Evolutionary conservation across 352 stramenopile species (phyloP), one percentile per base, ranked within the genome.

Genomic region (Bremia lactucae): DNA sequence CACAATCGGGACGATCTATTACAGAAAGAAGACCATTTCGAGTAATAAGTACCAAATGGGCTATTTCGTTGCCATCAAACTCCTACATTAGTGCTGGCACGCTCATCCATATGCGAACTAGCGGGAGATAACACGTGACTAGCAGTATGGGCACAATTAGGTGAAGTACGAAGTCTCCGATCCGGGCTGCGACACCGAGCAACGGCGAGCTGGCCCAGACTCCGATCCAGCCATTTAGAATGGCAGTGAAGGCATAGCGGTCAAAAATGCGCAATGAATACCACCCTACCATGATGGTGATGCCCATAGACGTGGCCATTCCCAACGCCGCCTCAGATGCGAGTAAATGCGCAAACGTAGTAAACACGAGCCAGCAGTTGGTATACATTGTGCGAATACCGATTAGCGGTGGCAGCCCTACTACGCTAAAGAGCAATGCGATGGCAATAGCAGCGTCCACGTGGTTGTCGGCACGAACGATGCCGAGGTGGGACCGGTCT

Each of bases 221-320:
- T 21, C 78, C 78, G 7, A 87, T 56, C 75, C 76, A 86, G 16
- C 75, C 74, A 36, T 81, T 72, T 13, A 90, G 52, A 16, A 81
- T 62, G 11, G 78, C 72, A 2, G 68, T 81, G 57, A 90, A 90
- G 3, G 73, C 75, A 31, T 67, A 74, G 25, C 78, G 72, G 46
- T 90, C 78, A 46, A 87, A 86, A 10, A 85, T 49, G n/a, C 78
- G 75, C 31, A 90, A 59, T 21, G 72, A 77, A 60, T 87, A 88
- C 78, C 78, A 90, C 9, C 75, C 74, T 37, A 87, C 74, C 78
- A 90, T 90, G 52, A 90, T 78, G 23, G 78, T 87, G 57, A 82
- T 78, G 23, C 78, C 73, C 64, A 85, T 85, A 28, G 78, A 81
- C 13, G 78, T 86, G 21, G 76, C 68, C 21, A 90, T 75, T 42